Conservation (phyloP, 352 stramenopile species). For the Phytophthora ramorum region DNA sequence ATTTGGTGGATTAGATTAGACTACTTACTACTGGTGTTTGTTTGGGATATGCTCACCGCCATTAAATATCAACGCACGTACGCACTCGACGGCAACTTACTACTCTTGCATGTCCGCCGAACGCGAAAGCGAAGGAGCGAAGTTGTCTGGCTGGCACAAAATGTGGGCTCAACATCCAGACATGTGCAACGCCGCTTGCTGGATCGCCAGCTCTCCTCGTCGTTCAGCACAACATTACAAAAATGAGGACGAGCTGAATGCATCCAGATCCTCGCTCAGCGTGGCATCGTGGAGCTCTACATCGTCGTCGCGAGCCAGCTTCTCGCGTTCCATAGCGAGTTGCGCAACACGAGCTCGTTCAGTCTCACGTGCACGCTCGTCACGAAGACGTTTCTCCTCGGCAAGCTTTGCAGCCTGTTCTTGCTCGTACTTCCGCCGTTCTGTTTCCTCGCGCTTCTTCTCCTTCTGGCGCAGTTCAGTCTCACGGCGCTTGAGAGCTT, state of each 20-base stretch:
- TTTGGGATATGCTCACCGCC: constrained; percentile 31
- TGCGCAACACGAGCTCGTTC: constrained; percentile 63
- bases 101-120: constrained; percentile 33
- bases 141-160: constrained; percentile 7
- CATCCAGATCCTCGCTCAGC: constrained; percentile 81
- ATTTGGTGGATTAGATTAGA: constrained; percentile 39
- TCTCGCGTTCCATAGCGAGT: constrained; percentile 70
- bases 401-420: constrained; percentile 51
- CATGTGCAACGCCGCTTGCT: not conserved
- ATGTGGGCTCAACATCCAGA: not conserved
- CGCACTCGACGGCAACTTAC: constrained; percentile 40
- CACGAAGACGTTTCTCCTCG: constrained; percentile 62
- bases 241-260: constrained; percentile 90
- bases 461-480: constrained; percentile 72
- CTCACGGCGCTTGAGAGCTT: constrained; percentile 72
- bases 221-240: constrained; percentile 54
- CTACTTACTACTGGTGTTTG: constrained; percentile 38
- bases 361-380: constrained; percentile 64
- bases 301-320: constrained; percentile 69
- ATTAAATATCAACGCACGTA: constrained; percentile 56
- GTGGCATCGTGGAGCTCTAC: constrained; percentile 75
- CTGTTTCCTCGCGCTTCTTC: constrained; percentile 73
- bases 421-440: constrained; percentile 68
- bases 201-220: constrained; percentile 24
- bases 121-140: constrained; percentile 4